Conservation (phyloP, 2,329 filamentous ascomycete species). For the Trichoderma sp. region DNA sequence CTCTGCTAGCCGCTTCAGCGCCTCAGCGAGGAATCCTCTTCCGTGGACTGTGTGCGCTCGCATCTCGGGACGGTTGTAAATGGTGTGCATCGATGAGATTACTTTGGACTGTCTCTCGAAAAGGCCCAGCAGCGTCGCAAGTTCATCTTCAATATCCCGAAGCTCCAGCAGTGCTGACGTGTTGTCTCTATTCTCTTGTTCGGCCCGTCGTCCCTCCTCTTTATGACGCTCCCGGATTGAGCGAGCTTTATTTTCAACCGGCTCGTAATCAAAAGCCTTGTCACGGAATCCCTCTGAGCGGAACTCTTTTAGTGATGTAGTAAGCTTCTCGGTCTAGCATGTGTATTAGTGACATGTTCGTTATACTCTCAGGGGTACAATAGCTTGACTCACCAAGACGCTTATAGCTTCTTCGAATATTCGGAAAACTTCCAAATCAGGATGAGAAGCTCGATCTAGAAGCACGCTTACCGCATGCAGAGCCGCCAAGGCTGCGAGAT, state of each 20-base stretch:
- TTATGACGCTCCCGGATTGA: conserved; percentile 41
- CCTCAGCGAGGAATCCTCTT: conserved; percentile 51
- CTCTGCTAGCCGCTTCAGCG: conserved; percentile 51
- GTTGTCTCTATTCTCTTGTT: conserved; percentile 60
- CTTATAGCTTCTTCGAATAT: conserved; percentile 67
- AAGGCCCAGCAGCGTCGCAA: conserved; percentile 54
- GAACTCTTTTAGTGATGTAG: conserved; percentile 60
- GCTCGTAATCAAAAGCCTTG: conserved; percentile 40
- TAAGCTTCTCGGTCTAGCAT: conserved; percentile 59
- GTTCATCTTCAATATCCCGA: conserved; percentile 63
- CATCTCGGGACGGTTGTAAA: conserved; percentile 44
- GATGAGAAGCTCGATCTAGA: conserved; percentile 57
- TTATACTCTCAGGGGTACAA: neutral
- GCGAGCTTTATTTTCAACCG: conserved; percentile 41
- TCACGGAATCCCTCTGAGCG: conserved; percentile 56
- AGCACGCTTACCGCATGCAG: conserved; percentile 62
- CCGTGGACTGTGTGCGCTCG: conserved; percentile 45
- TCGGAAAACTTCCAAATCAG: conserved; percentile 61
- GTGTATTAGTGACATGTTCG: neutral
- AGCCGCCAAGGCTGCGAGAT: conserved; percentile 61
- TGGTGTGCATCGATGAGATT: conserved; percentile 47
- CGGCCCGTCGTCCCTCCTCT: conserved; percentile 44
- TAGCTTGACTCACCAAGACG: conserved; percentile 47
- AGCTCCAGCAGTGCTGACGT: conserved; percentile 62
- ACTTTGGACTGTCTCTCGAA: conserved; percentile 57